Conservation (phyloP, 1,284 basidiomycete genomes). For the Melampsora americana region DNA sequence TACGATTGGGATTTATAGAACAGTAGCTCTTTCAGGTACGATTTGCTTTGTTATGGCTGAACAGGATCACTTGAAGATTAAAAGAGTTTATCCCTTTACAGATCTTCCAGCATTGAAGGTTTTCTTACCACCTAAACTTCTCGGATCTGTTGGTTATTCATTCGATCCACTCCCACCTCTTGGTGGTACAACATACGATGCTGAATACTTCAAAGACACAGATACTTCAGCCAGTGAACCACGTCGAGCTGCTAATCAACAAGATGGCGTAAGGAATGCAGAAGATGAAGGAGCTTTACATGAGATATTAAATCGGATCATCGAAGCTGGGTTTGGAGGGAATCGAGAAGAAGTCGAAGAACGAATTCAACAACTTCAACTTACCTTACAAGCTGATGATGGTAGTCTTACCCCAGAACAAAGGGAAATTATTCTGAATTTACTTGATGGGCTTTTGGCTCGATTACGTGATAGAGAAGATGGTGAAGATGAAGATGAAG, state of each 20-base stretch:
- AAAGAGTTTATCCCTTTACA: neutral
- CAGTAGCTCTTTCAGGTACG: slow-evolving; percentile 8
- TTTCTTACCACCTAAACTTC: slow-evolving; percentile 47
- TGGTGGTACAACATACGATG: slow-evolving; percentile 47
- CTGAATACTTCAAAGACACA: slow-evolving; percentile 46
- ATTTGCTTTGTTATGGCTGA: neutral
- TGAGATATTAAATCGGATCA: neutral
- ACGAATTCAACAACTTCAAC: slow-evolving; percentile 45
- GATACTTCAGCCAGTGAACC: neutral
- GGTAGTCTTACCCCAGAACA: slow-evolving; percentile 45
- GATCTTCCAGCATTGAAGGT: slow-evolving; percentile 47
- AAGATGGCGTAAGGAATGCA: neutral
- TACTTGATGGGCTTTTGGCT: slow-evolving; percentile 45
- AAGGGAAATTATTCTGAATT: slow-evolving; percentile 45
- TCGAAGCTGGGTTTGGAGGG: neutral
- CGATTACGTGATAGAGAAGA: slow-evolving; percentile 21
- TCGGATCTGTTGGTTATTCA: slow-evolving; percentile 46
- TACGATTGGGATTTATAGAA: slow-evolving; percentile 46
- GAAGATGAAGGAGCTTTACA: neutral
- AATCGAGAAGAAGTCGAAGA: slow-evolving; percentile 42
- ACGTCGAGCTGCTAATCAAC: neutral
- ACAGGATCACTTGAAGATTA: neutral
- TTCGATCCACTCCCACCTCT: slow-evolving; percentile 49
- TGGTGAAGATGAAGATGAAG: slow-evolving; percentile 34
- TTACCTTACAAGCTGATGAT: slow-evolving; percentile 43